Evolutionary conservation across 1,139 yeast species (phyloP), one percentile per base, ranked within the genome.

Genomic region (Suhomyces bolitotheri): DNA sequence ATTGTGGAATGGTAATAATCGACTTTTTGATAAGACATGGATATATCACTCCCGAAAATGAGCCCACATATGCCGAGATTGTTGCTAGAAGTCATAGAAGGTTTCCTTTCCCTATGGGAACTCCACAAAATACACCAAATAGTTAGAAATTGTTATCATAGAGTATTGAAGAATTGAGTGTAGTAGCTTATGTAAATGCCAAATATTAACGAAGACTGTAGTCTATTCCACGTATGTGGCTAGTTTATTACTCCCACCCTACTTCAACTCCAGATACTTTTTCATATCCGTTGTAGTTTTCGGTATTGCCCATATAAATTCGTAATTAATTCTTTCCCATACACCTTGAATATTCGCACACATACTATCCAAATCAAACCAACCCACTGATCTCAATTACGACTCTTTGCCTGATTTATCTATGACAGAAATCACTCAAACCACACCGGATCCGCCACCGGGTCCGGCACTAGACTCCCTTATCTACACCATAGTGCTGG

Each of bases 21-120:
- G 97, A 92, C 51, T 92, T 92, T 50, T 66, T 92, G 44, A 73
- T 90, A 15, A 78, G 98, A 48, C 92, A 85, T 51, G 96, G 96
- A 1, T 54, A 70, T 22, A 54, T 88, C 16, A 73, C 78, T 0
- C 66, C 80, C 0, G 82, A 76, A 28, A 67, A 63, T 29, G 96
- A 88, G 49, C 76, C 78, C 0, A 71, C 81, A 41, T 87, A 73
- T 46, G 43, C 74, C 16, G 81, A 80, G 48, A 71, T 90, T 6
- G 64, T 69, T 12, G 53, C 63, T 14, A 71, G 83, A 40, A 60
- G 80, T 34, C 97, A 89, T 54, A 72, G 97, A 43, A 49, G 52
- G 17, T 55, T 89, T 26, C 90, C 90, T 2, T 88, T 82, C 47
- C 92, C 96, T 4, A 60, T 75, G 5, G 32, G 32, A 16, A 16